Evolutionary conservation across 2,329 filamentous ascomycete genomes (phyloP), one percentile per base, ranked within the genome.

Genomic region (Pleoardoris graminearum): DNA sequence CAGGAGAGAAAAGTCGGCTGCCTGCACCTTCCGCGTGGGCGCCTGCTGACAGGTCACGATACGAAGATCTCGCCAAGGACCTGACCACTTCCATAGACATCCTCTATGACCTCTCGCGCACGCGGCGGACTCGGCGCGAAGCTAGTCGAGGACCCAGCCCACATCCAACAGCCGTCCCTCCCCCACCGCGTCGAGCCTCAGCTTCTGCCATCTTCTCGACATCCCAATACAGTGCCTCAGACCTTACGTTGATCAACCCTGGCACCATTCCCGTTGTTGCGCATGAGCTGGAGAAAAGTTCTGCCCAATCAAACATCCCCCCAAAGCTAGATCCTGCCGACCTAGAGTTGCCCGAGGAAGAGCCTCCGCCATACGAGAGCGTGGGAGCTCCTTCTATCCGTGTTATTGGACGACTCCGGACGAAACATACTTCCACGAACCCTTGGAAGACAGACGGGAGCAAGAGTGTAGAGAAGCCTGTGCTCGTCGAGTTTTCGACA

Each of bases 11-110:
- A 56, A 68, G 66, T 54, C 60, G 64, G 55, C 58, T 54, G 43
- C 50, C 57, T 53, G 53, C 62, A 58, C 61, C 66, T 68, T 54
- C 67, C 66, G 63, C 69, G 62, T 72, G 69, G 69, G 66, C 69
- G 85, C 58, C 81, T 87, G 42, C 79, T 82, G 35, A 89, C 85
- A 80, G 85, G 90, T 73, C 88, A 87, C 82, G 86, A 49, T 91
- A 92, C 61, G 85, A 89, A 62, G 88, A 91, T 62, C 77, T 92
- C 12, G 82, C 91, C 33, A 82, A 82, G 57, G 88, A 92, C 63
- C 77, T 92, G 58, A 91, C 88, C 14, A 83, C 84, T 5, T 90
- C 87, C 1, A 90, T 92, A 68, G 89, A 92, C 71, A 90, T 87
- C 0, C 79, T 93, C 1, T 91, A 89, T 69, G 88, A 91, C 65